Percentiles rank a stretch among this genome's conserved stretches.
phyloP scores from a whole-genome alignment of 495 filamentous ascomycete genomes.

The Tuber indicum region DNA sequence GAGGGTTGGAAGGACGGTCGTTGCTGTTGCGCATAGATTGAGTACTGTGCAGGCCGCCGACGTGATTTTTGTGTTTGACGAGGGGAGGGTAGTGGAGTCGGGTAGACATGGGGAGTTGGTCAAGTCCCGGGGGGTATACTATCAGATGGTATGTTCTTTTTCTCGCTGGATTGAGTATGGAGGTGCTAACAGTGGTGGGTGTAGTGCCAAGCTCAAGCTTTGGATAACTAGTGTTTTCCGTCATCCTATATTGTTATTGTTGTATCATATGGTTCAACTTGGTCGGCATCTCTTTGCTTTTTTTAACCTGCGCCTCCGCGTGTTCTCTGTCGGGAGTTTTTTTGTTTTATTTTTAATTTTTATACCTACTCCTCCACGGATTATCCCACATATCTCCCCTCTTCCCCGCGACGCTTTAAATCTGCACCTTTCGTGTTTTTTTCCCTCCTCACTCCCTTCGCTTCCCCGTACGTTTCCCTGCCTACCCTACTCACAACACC shows the following conservation, averaged over 20 bases:
- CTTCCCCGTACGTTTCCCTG: not conserved
- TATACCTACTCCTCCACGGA: not conserved
- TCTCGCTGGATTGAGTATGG: not conserved
- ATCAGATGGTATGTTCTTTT: slow-evolving; percentile 32
- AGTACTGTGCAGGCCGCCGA: slow-evolving; percentile 44
- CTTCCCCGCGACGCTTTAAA: not conserved
- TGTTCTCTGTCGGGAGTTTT: not conserved
- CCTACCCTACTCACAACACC: not conserved
- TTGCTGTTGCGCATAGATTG: slow-evolving; percentile 61
- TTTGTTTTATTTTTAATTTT: not conserved
- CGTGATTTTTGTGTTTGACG: slow-evolving; percentile 44
- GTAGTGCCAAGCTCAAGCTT: slow-evolving; percentile 34
- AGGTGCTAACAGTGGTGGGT: slow-evolving; percentile 9
- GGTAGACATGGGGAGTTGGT: slow-evolving; percentile 44
- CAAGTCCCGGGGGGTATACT: slow-evolving; percentile 35
- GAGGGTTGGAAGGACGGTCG: slow-evolving; percentile 56
- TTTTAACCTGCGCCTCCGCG: not conserved
- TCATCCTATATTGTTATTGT: not conserved
- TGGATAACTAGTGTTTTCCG: slow-evolving; percentile 19
- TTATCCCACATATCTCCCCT: not conserved
- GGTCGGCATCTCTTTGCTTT: not conserved
- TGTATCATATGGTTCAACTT: not conserved
- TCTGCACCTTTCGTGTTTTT: not conserved
- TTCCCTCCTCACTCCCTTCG: not conserved
- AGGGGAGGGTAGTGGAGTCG: slow-evolving; percentile 42